Evolutionary conservation across 345 rosid species (phyloP).

Genomic region (Turritis glabra): DNA sequence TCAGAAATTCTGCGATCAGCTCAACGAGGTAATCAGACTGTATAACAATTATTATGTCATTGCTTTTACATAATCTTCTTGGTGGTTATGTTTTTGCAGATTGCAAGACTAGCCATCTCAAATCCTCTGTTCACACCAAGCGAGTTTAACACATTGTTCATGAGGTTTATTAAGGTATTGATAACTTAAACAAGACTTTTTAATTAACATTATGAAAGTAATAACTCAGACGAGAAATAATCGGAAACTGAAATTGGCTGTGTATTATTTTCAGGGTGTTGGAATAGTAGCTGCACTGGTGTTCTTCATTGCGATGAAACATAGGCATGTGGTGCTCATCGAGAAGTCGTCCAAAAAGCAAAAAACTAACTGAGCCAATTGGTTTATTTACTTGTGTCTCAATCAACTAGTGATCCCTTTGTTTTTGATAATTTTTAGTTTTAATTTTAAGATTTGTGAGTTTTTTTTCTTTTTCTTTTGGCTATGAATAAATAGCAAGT

Average conservation of each 20-base stretch:
- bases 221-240: background rate
- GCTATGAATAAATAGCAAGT: background rate
- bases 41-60: background rate
- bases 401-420: background rate
- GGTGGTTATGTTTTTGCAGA: constrained; percentile 8
- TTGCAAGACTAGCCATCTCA: constrained; percentile 21
- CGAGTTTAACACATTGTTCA: constrained; percentile 24
- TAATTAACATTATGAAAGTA: background rate
- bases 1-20: constrained; percentile 11
- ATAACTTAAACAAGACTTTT: background rate
- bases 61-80: background rate
- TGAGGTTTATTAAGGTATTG: constrained; percentile 29
- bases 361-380: background rate
- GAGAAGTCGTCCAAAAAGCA: background rate
- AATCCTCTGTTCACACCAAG: constrained; percentile 30
- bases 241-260: constrained; percentile 1
- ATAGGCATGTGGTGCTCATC: constrained; percentile 6
- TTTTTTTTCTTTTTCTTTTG: background rate
- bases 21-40: constrained; percentile 22
- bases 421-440: background rate
- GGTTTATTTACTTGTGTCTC: background rate
- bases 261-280: constrained; percentile 11
- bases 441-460: background rate
- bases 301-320: constrained; percentile 28
- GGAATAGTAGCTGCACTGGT: constrained; percentile 25